Evolutionary conservation across 495 filamentous ascomycete genomes (phyloP).

Genomic region (Hamigera avellanea): DNA sequence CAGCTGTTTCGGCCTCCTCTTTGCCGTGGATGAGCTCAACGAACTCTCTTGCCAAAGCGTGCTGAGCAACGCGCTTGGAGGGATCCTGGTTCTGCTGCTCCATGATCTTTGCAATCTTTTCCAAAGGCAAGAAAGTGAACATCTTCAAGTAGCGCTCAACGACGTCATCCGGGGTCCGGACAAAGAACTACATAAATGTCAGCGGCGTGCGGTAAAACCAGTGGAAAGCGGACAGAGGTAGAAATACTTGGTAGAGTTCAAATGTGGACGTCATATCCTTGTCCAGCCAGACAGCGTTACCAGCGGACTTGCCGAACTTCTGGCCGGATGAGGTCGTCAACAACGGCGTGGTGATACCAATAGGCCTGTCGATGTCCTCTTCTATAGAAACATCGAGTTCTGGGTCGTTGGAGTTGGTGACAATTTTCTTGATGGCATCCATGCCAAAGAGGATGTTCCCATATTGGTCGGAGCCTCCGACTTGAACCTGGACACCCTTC

Average conservation of each 20-base stretch:
- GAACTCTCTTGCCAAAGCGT: constrained; percentile 68
- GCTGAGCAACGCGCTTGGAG: constrained; percentile 64
- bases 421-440: constrained; percentile 64
- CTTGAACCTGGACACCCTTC: constrained; percentile 62
- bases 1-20: constrained; percentile 41
- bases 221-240: background rate
- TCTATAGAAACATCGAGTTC: constrained; percentile 15
- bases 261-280: constrained; percentile 65
- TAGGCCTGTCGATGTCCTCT: constrained; percentile 38
- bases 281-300: constrained; percentile 92
- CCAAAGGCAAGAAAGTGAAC: constrained; percentile 76
- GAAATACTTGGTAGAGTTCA: constrained; percentile 67
- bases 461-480: constrained; percentile 92
- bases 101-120: constrained; percentile 53
- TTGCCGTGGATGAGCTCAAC: constrained; percentile 66
- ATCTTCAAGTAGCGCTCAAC: constrained; percentile 73
- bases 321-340: constrained; percentile 73
- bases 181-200: constrained; percentile 53
- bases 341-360: constrained; percentile 82
- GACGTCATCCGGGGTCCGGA: constrained; percentile 69
- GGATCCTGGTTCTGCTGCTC: constrained; percentile 52
- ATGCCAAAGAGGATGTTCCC: constrained; percentile 92
- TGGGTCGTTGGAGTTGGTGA: constrained; percentile 33
- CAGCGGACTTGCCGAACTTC: constrained; percentile 93
- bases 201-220: constrained; percentile 2